phyloP scores from a whole-genome alignment of 164 flowering plant genomes.

The Aristolochia californica region DNA sequence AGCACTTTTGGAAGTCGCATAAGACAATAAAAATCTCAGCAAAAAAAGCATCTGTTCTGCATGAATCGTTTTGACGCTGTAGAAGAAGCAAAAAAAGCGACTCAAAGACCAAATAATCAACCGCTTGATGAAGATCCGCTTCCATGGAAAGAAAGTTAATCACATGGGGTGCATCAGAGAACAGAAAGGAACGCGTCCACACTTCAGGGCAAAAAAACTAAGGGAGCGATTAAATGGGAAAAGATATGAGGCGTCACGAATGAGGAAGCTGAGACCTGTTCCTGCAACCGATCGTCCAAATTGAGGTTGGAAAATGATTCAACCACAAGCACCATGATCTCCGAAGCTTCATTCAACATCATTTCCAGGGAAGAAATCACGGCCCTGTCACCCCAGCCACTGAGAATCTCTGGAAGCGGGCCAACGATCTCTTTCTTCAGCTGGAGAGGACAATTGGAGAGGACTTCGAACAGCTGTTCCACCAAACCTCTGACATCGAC shows the following conservation, averaged over 20 bases:
- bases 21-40: slow-evolving; percentile 57
- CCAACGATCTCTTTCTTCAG: slow-evolving; percentile 85
- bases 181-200: not conserved
- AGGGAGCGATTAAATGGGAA: not conserved
- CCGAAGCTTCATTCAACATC: slow-evolving; percentile 70
- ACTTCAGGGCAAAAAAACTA: not conserved
- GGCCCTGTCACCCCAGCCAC: slow-evolving; percentile 38
- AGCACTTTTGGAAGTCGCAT: slow-evolving; percentile 50
- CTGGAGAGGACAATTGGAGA: slow-evolving; percentile 53
- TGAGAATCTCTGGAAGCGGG: slow-evolving; percentile 76
- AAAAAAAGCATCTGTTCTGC: slow-evolving; percentile 61
- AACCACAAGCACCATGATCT: slow-evolving; percentile 59
- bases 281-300: slow-evolving; percentile 55
- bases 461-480: slow-evolving; percentile 56
- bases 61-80: slow-evolving; percentile 58
- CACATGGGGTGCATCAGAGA: not conserved
- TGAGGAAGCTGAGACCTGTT: slow-evolving; percentile 31
- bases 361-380: slow-evolving; percentile 45
- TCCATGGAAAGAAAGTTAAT: not conserved
- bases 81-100: slow-evolving; percentile 3
- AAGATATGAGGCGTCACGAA: not conserved
- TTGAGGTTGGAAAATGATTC: slow-evolving; percentile 69
- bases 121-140: not conserved
- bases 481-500: slow-evolving; percentile 49
- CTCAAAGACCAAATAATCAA: not conserved